Base-by-base conservation (phyloP, 2,329 filamentous ascomycete genomes). In the Cladorrhinum sp. region DNA sequence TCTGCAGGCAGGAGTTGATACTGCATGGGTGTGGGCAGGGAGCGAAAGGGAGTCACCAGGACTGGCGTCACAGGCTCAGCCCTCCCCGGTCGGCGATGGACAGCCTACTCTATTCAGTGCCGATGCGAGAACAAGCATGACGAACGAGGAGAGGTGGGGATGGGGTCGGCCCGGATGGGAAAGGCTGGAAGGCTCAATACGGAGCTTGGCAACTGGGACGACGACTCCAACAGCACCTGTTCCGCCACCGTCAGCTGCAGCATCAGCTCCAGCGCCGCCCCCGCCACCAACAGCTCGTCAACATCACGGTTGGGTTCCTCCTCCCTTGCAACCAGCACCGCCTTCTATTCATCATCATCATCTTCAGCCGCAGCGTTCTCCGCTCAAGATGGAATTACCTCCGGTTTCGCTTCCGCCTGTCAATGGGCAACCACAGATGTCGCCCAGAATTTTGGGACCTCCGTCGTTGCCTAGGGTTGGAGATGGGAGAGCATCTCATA, bases 1-100 rank as follows among this genome's bases (percentile, higher is more conserved):
- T 74, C 80, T 96, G 69, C 93, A 98, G 74, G 90, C 88, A 1
- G 86, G 83, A n/a, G 80, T 82, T 0, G 88, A 92, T 56, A 85
- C 85, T 36, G 87, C 88, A 12, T 98, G 93, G 93, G 84, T 93
- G 3, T 97, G 93, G 93, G 76, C 83, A 68, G 81, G 83, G 27
- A 81, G 81, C 36, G 87, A 89, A 67, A 73, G 74, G 48, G 80
- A 81, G 48, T 63, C 69, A 1, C 66, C 58, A 65, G 69, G 45
- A 66, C 59, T 58, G 62, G 57, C n/a, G 60, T 60, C 18, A 9
- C 64, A 66, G 36, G 69, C 67, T 48, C 53, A 41, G 20, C 62
- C 69, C 41, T 45, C 41, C 20, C 67, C 65, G 64, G 71, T 57
- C 49, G 60, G 63, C 57, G 75, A 75, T 24, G 78, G 72, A 10